Evolutionary conservation across 192 early-diverging fungal genomes (phyloP), one percentile per base, ranked within the genome.

Genomic region (Coemansia reversa): DNA sequence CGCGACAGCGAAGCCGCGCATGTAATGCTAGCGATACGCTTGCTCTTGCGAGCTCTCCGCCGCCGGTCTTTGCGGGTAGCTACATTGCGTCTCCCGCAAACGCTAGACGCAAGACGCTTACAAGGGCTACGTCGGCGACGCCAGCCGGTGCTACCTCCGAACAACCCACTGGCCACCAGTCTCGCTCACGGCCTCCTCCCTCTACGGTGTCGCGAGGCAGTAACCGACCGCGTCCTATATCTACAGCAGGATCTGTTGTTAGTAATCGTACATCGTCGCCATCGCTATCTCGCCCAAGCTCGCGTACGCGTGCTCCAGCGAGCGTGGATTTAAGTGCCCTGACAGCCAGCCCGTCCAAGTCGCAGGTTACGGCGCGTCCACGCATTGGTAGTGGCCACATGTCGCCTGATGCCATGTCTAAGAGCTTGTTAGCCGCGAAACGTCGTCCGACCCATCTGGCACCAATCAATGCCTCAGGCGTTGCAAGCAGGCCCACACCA

Each of bases 191-290:
- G 6, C 57, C 65, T 7, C 76, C 71, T 3, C 76, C 68, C 23
- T 57, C 76, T 22, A 67, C 76, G 1, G 7, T 79, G 7, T 72
- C 76, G 5, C 62, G 67, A 30, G 70, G 66, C 7, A 35, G 59
- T 32, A 63, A 62, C 35, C 63, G 72, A 19, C 50, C 76, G 5
- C 71, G 76, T 4, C 76, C 76, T 18, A 55, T 67, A 28, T 79
- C 76, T 8, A 79, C 71, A 5, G 27, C 76, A 22, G 71, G 62
- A 6, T 79, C 76, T 0, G 62, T 62, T 19, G 45, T 51, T 11
- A 79, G 76, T 52, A 79, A 63, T 42, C 67, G 65, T 29, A 79
- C 76, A 4, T 52, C 67, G 2, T 79, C 76, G 25, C 76, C 76
- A 9, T 65, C 65, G 48, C 65, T 67, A 25, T 70, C 71, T 24